Conservation (phyloP, 768 basidiomycete species). For the Clavulina sp. region DNA sequence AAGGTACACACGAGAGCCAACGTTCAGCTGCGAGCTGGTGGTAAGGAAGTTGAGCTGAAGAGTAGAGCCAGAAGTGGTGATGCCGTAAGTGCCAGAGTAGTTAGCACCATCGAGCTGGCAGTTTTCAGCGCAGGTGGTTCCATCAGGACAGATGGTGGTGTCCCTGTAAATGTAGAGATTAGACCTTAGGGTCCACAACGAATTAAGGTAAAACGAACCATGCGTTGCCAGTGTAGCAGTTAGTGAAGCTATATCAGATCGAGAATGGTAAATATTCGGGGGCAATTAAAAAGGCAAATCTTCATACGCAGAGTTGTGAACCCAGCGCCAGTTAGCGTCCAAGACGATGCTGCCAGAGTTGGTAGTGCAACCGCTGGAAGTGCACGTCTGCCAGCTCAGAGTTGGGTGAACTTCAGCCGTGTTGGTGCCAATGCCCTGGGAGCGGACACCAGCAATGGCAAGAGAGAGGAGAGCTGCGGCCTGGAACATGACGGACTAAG, state of each 20-base stretch:
- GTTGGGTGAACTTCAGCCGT: constrained; percentile 32
- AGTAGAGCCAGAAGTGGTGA: constrained; percentile 8
- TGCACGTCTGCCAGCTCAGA: constrained; percentile 31
- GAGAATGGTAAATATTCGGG: not conserved
- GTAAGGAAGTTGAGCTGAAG: constrained; percentile 10
- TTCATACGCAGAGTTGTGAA: constrained; percentile 19
- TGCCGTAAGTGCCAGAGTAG: constrained; percentile 10
- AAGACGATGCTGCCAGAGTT: not conserved
- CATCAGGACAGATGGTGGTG: constrained; percentile 32
- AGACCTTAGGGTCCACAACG: too few species aligned
- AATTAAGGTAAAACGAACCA: too few species aligned
- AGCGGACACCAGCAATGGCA: constrained; percentile 6
- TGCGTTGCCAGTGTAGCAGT: constrained; percentile 37
- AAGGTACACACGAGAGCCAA: constrained; percentile 26
- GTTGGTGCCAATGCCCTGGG: constrained; percentile 33
- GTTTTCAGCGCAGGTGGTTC: constrained; percentile 28
- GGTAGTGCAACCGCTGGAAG: constrained; percentile 17
- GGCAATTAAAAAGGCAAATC: not conserved
- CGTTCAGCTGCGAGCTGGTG: constrained; percentile 4
- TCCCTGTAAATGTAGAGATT: too few species aligned
- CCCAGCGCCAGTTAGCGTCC: constrained; percentile 14
- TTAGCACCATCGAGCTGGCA: constrained; percentile 21
- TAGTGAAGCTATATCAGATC: constrained; percentile 13
- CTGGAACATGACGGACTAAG: too few species aligned
- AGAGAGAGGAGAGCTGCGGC: constrained; percentile 8